Percentiles rank a stretch among this genome's conserved stretches.
These are phyloP conservation scores for Penicillium riverlandense DNA, from an alignment of 495 filamentous ascomycete genomes.

Conservation along the genomic window DNA sequence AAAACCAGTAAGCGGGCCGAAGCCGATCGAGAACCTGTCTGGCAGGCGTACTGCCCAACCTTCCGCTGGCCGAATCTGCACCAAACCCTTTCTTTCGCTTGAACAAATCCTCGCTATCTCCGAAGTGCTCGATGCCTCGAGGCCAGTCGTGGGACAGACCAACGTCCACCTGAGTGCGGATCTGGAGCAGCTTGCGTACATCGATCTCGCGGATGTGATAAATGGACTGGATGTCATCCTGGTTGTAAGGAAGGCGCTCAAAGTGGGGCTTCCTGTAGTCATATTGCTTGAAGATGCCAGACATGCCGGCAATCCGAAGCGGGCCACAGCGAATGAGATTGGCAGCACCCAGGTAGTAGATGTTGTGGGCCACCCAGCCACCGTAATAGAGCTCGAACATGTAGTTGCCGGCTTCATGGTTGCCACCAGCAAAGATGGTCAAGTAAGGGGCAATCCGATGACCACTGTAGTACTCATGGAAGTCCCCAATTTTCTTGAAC, in stretches of 20 bases:
- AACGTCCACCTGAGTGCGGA: slow-evolving; percentile 77
- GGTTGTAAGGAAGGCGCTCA: slow-evolving; percentile 80
- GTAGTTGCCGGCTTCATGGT: slow-evolving; percentile 87
- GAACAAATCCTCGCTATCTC: slow-evolving; percentile 57
- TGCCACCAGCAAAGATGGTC: slow-evolving; percentile 88
- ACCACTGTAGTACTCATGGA: slow-evolving; percentile 88
- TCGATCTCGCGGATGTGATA: slow-evolving; percentile 92
- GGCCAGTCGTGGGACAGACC: slow-evolving; percentile 97
- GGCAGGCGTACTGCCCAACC: slow-evolving; percentile 71
- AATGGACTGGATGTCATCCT: slow-evolving; percentile 62
- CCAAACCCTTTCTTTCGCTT: slow-evolving; percentile 63
- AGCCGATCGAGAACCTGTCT: slow-evolving; percentile 71
- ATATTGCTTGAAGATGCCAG: slow-evolving; percentile 86
- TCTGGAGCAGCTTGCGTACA: slow-evolving; percentile 77
- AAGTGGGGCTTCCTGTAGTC: slow-evolving; percentile 75
- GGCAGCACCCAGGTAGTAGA: slow-evolving; percentile 91
- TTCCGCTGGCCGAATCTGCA: slow-evolving; percentile 63
- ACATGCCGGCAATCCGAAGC: slow-evolving; percentile 81
- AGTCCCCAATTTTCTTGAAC: slow-evolving; percentile 79
- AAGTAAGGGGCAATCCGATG: slow-evolving; percentile 68
- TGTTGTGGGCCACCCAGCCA: slow-evolving; percentile 93
- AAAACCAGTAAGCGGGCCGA: slow-evolving; percentile 84
- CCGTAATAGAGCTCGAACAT: slow-evolving; percentile 90
- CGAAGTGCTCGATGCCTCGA: slow-evolving; percentile 64
- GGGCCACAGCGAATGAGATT: slow-evolving; percentile 77